phyloP scores from a whole-genome alignment of 2,329 filamentous ascomycete species.

The Sarocladium strictum region DNA sequence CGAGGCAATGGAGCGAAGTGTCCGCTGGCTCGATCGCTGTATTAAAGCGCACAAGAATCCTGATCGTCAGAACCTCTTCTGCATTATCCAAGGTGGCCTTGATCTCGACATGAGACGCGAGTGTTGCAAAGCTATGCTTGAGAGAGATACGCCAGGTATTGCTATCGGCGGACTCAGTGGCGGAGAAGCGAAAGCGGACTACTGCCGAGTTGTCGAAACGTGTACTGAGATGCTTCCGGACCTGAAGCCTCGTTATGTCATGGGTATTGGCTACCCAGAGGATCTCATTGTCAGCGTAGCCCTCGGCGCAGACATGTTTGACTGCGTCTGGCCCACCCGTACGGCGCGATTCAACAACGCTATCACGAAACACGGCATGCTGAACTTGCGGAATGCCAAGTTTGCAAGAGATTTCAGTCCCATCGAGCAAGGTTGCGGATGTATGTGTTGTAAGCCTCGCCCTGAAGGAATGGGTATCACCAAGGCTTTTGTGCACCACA shows the following conservation, averaged over 20 bases:
- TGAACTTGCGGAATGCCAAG: conserved; percentile 73
- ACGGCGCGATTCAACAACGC: conserved; percentile 96
- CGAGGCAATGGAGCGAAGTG: conserved; percentile 89
- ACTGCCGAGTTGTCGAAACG: conserved; percentile 81
- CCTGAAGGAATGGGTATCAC: conserved; percentile 76
- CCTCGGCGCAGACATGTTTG: conserved; percentile 97
- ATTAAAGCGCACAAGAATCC: conserved; percentile 84
- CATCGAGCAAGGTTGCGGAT: conserved; percentile 77
- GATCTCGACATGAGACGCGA: conserved; percentile 79
- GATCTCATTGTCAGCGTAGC: conserved; percentile 91
- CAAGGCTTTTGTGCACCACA: conserved; percentile 83
- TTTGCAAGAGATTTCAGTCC: conserved; percentile 78
- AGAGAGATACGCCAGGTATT: conserved; percentile 86
- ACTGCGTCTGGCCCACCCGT: conserved; percentile 96
- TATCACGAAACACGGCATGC: conserved; percentile 71
- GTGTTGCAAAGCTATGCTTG: conserved; percentile 84
- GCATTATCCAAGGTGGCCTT: conserved; percentile 94
- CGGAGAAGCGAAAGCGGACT: conserved; percentile 89
- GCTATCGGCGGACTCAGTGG: conserved; percentile 93
- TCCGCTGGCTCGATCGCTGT: conserved; percentile 94
- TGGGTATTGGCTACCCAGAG: conserved; percentile 97
- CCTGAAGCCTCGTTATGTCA: conserved; percentile 94
- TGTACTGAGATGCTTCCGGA: conserved; percentile 83
- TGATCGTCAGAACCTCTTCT: conserved; percentile 85
- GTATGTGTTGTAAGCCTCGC: conserved; percentile 65